Conservation (phyloP, 164 flowering plant genomes). For the Dillenia turbinata region DNA sequence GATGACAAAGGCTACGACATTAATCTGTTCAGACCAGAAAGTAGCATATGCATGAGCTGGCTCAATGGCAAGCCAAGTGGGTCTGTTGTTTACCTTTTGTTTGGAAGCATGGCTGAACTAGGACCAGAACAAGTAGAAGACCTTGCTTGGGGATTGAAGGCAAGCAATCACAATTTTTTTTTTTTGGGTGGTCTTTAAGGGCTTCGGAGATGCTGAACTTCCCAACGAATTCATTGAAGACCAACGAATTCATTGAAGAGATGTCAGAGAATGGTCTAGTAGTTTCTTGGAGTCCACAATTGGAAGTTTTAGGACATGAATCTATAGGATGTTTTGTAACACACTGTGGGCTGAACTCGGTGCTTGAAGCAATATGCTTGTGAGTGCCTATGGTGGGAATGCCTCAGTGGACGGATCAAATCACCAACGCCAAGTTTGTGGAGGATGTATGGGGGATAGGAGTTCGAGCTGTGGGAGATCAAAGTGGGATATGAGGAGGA, state of each 20-base stretch:
- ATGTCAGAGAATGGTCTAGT: constrained; percentile 24
- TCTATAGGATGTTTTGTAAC: constrained; percentile 46
- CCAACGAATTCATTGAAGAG: constrained; percentile 14
- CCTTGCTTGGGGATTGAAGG: constrained; percentile 20
- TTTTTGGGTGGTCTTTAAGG: constrained; percentile 29
- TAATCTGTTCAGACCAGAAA: constrained; percentile 16
- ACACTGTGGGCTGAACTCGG: constrained; percentile 63
- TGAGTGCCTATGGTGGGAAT: constrained; percentile 54
- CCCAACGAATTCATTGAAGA: constrained; percentile 17
- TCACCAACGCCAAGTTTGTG: constrained; percentile 41
- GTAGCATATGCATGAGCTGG: constrained; percentile 2
- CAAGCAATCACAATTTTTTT: constrained; percentile 16
- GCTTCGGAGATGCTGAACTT: constrained; percentile 22
- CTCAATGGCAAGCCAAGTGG: too few species aligned
- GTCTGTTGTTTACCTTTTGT: constrained; percentile 5
- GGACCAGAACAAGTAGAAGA: constrained; percentile 28
- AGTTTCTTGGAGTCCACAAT: constrained; percentile 40
- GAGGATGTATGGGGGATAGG: constrained; percentile 47
- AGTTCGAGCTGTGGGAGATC: constrained; percentile 17
- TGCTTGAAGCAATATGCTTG: constrained; percentile 35
- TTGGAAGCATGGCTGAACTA: constrained; percentile 20
- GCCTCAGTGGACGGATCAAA: constrained; percentile 54
- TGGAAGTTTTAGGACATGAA: constrained; percentile 27
- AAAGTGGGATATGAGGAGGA: constrained; percentile 25
- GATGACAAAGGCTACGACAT: constrained; percentile 22